Percentiles rank a stretch among this genome's conserved stretches.
Evolutionary conservation across 768 basidiomycete genomes (phyloP).

Genomic region (Pleurotus djamor): DNA sequence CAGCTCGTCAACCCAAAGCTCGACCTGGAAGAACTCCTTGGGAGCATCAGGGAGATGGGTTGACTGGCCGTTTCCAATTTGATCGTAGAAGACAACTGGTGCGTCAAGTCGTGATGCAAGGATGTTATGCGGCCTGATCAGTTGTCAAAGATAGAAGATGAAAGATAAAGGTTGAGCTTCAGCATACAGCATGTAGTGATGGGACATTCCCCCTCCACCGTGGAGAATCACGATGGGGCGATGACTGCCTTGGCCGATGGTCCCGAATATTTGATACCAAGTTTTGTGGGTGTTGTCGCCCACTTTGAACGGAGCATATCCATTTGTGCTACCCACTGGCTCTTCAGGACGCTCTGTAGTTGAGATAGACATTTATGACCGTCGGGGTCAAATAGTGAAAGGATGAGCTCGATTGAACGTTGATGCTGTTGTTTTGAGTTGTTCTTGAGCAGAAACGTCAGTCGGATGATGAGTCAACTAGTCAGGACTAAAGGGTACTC

Average conservation of each 20-base stretch:
- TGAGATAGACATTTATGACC: no score
- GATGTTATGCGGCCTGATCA: not conserved
- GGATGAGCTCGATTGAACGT: no score
- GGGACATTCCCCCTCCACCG: constrained; percentile 38
- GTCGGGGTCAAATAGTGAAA: no score
- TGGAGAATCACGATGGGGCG: constrained; percentile 40
- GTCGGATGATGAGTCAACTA: no score
- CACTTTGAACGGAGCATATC: constrained; percentile 2
- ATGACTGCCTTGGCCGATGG: constrained; percentile 21
- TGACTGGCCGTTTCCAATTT: constrained; percentile 44
- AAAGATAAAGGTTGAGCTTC: not conserved
- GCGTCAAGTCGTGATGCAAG: constrained; percentile 2
- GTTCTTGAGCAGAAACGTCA: no score
- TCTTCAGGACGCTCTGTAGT: no score
- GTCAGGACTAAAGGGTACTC: no score
- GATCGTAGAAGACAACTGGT: constrained; percentile 50
- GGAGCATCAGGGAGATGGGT: constrained; percentile 37
- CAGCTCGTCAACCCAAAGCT: constrained; percentile 55
- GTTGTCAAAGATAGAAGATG: not conserved
- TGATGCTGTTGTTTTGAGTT: no score
- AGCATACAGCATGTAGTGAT: constrained; percentile 11
- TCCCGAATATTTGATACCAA: constrained; percentile 42
- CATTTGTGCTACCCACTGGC: not conserved
- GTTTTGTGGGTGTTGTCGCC: constrained; percentile 29
- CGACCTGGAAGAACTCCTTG: constrained; percentile 39